These are phyloP conservation scores for Paraglomus occultum DNA, from an alignment of 192 early-diverging fungal genomes.

Conservation along the genomic window DNA sequence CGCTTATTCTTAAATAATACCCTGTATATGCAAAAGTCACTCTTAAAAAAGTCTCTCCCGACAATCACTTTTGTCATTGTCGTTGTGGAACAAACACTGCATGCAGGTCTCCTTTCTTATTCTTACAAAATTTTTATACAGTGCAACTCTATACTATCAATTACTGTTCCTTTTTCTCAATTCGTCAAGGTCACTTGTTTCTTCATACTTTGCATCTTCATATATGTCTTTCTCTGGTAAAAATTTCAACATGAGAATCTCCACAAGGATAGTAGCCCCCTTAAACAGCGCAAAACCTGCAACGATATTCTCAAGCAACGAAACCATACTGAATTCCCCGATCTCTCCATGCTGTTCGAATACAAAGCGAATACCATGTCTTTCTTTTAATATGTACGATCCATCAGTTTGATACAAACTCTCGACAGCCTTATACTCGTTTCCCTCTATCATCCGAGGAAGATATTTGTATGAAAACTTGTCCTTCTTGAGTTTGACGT, in stretches of 20 bases:
- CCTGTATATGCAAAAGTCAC: too few species aligned
- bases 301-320: constrained; percentile 37
- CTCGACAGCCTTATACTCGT: constrained; percentile 43
- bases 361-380: constrained; percentile 42
- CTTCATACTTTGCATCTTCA: constrained; percentile 31
- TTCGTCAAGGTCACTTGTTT: constrained; percentile 20
- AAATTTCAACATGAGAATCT: constrained; percentile 38
- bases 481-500: constrained; percentile 24
- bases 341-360: constrained; percentile 41
- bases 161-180: not conserved
- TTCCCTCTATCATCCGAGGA: constrained; percentile 38
- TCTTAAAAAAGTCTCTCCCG: too few species aligned
- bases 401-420: constrained; percentile 34
- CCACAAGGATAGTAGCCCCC: constrained; percentile 38
- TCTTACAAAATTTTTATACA: too few species aligned
- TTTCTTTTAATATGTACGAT: constrained; percentile 32
- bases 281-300: constrained; percentile 39
- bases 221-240: constrained; percentile 39
- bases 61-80: too few species aligned
- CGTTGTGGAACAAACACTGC: too few species aligned
- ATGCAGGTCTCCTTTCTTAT: too few species aligned
- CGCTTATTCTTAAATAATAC: too few species aligned
- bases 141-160: too few species aligned
- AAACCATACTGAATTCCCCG: constrained; percentile 39
- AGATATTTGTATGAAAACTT: constrained; percentile 40